Conservation (phyloP, 2,329 filamentous ascomycete species). For the Botrytis paeoniae region DNA sequence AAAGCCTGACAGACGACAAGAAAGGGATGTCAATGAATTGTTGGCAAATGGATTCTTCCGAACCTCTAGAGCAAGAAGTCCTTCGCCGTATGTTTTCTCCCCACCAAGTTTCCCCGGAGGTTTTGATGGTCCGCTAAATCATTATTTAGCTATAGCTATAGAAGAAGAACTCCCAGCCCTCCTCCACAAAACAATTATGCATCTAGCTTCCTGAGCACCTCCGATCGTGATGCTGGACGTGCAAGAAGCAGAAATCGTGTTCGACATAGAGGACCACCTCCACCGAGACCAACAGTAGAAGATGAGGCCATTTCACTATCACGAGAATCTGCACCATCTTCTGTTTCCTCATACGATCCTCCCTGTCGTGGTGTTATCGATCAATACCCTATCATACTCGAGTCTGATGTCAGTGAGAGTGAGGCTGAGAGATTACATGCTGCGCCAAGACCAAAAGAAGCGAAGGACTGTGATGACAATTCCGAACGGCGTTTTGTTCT, state of each 20-base stretch:
- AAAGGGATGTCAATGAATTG: constrained; percentile 30
- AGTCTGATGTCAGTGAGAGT: constrained; percentile 46
- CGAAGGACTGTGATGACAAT: constrained; percentile 28
- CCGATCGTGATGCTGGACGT: constrained; percentile 17
- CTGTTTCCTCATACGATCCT: constrained; percentile 48
- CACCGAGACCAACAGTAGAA: constrained; percentile 65
- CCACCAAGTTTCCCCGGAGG: not conserved
- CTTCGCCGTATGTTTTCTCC: constrained; percentile 36
- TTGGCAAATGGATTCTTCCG: constrained; percentile 51
- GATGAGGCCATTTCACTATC: constrained; percentile 63
- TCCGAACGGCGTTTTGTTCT: constrained; percentile 63
- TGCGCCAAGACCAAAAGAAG: constrained; percentile 24
- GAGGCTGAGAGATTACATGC: constrained; percentile 33
- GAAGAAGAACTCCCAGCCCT: constrained; percentile 6
- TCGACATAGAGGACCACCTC: constrained; percentile 36
- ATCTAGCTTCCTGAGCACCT: constrained; percentile 19
- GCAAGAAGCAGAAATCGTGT: constrained; percentile 28
- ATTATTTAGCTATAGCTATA: constrained; percentile 14
- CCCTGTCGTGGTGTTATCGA: constrained; percentile 62
- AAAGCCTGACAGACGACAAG: constrained; percentile 20
- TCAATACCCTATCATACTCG: constrained; percentile 64
- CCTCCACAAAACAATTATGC: constrained; percentile 20
- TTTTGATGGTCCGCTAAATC: not conserved
- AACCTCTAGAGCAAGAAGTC: constrained; percentile 45
- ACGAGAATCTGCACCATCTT: constrained; percentile 49